phyloP scores from a whole-genome alignment of 169 alveolate genomes.

The Cryptosporidium xiaoi region DNA sequence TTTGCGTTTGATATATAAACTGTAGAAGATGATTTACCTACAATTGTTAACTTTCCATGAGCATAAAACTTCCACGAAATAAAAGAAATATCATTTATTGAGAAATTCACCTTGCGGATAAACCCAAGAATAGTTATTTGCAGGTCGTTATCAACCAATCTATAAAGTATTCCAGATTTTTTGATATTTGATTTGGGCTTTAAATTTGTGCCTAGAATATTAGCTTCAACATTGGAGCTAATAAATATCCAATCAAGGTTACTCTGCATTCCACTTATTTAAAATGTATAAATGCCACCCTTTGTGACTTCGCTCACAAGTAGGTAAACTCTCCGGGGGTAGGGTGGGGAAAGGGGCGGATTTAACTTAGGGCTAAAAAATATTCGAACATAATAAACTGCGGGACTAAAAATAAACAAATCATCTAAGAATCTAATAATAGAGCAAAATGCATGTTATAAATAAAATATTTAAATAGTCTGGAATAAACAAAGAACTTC shows the following conservation, averaged over 20 bases:
- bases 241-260: constrained; percentile 21
- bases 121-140: constrained; percentile 17
- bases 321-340: not conserved
- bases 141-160: constrained; percentile 7
- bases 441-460: too few relatives aligned
- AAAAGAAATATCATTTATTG: constrained; percentile 24
- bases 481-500: too few relatives aligned
- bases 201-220: constrained; percentile 11
- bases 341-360: not conserved
- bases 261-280: not conserved
- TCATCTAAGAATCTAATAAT: too few relatives aligned
- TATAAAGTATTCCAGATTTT: constrained; percentile 29
- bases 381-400: too few relatives aligned
- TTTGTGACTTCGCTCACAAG: not conserved
- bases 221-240: constrained; percentile 20
- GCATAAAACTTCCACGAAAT: constrained; percentile 35
- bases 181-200: not conserved
- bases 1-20: constrained; percentile 39
- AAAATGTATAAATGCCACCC: not conserved
- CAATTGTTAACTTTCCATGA: constrained; percentile 48
- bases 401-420: too few relatives aligned
- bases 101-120: constrained; percentile 10
- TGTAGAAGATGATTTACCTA: not conserved
- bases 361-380: not conserved
- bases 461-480: too few relatives aligned